These are phyloP conservation scores for Botrytis medusae DNA, from an alignment of 2,329 filamentous ascomycete genomes.

Conservation along the genomic window DNA sequence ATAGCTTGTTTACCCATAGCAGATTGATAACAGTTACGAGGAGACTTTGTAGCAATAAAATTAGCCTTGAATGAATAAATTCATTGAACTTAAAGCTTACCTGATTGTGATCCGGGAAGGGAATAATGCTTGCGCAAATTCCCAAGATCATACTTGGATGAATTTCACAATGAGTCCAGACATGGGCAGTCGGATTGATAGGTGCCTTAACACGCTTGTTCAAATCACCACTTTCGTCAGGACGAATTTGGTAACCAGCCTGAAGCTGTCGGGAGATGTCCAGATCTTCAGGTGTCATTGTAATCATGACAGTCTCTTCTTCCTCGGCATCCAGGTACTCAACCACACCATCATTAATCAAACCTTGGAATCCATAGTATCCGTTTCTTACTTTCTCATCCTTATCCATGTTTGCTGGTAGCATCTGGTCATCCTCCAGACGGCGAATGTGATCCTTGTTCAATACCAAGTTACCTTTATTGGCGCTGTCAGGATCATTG, in stretches of 20 bases:
- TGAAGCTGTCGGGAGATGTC: slow-evolving; percentile 73
- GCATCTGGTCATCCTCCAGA: slow-evolving; percentile 70
- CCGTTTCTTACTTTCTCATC: slow-evolving; percentile 55
- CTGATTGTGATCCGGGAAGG: slow-evolving; percentile 98
- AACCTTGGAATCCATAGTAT: slow-evolving; percentile 84
- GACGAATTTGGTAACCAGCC: slow-evolving; percentile 58
- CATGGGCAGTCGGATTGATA: slow-evolving; percentile 82
- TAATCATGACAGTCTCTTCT: slow-evolving; percentile 98
- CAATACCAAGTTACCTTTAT: slow-evolving; percentile 75
- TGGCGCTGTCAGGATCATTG: slow-evolving; percentile 72
- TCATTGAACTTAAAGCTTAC: slow-evolving; percentile 45
- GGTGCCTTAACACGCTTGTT: slow-evolving; percentile 87
- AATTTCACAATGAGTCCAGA: slow-evolving; percentile 98
- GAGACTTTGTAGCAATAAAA: slow-evolving; percentile 59
- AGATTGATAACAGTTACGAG: slow-evolving; percentile 98
- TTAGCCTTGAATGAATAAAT: slow-evolving; percentile 39
- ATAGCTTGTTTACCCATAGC: slow-evolving; percentile 99
- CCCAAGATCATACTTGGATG: slow-evolving; percentile 98
- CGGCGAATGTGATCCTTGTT: slow-evolving; percentile 80
- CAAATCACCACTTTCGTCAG: slow-evolving; percentile 67
- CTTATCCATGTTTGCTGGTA: slow-evolving; percentile 58
- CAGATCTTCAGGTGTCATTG: slow-evolving; percentile 96
- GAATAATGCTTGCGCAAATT: slow-evolving; percentile 98
- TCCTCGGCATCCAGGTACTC: slow-evolving; percentile 98
- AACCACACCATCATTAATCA: slow-evolving; percentile 81